Base-by-base conservation (phyloP, 495 filamentous ascomycete genomes). In the Podospora anserina region DNA sequence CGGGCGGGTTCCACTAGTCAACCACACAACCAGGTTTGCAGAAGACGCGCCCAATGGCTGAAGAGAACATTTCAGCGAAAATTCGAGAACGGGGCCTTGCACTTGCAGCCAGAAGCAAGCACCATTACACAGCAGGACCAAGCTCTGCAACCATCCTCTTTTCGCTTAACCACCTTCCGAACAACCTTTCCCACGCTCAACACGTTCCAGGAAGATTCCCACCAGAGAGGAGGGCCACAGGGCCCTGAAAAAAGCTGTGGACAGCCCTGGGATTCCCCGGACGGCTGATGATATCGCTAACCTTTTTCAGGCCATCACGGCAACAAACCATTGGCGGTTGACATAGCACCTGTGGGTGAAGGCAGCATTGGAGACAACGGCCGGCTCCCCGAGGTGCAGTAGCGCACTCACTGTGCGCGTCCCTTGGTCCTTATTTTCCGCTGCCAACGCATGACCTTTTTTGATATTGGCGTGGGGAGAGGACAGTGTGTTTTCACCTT, bases 301-400 rank as follows among this genome's bases (percentile, higher is more conserved):
- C 61, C 53, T 19, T 53, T 64, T 59, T 53, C 16, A 32, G 61
- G 57, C 32, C 55, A 65, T 65, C 39, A 49, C 39, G 26, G 54
- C 62, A 34, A 63, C 39, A 7, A 7, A 4, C 9, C 19, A 68
- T 68, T 68, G 67, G 62, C 27, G 49, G 5, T 20, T 5, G 26
- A n/a, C 6, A 18, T 61, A 19, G 19, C 3, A 19, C 5, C 23
- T 34, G 49, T 69, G 54, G 63, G 59, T 59, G 68, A 54, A 58
- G 27, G n/a, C 58, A 32, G 55, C 27, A 44, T 54, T 62, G 68
- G 60, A 63, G 61, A 57, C 39, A 32, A 39, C 60, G 59, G 61
- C 64, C 68, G 68, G 64, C 18, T 70, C 68, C 68, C 68, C 64
- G 64, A 39, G 9, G 11, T 59, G n/a, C 28, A 53, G 20, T 34